A percentile compares a stretch with the other conserved stretches of the same genome.
phyloP scores from a whole-genome alignment of 2,329 filamentous ascomycete genomes.

The Pleochaeta shiraiana region DNA sequence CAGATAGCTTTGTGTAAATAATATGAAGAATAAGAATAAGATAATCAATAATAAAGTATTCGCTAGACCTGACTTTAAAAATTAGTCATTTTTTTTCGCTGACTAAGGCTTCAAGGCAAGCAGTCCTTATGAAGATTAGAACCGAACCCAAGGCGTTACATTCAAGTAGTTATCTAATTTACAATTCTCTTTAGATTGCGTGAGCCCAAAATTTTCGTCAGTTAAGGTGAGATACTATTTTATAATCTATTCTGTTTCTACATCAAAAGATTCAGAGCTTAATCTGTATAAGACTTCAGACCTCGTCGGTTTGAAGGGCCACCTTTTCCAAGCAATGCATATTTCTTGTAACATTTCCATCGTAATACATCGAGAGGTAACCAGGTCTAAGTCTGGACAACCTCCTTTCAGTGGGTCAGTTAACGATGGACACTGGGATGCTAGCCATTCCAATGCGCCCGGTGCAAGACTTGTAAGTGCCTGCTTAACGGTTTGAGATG shows the following conservation, averaged over 20 bases:
- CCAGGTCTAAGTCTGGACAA: conserved; percentile 18
- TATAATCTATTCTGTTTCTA: neutral
- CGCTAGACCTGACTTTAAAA: neutral
- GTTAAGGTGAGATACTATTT: neutral
- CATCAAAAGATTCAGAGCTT: conserved; percentile 4
- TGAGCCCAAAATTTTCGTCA: neutral
- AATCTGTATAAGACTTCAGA: conserved; percentile 28
- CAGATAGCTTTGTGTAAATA: too few species aligned
- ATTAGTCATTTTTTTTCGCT: neutral
- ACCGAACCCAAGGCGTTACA: neutral
- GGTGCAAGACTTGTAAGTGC: conserved; percentile 32
- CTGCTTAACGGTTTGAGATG: conserved; percentile 20
- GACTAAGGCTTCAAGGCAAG: neutral
- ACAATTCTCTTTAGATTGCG: neutral
- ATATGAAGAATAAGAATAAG: too few species aligned
- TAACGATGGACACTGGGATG: conserved; percentile 27
- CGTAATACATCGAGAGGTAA: conserved; percentile 29
- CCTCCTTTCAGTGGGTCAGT: conserved; percentile 28
- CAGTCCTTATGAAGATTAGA: neutral
- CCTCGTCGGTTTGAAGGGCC: conserved; percentile 43
- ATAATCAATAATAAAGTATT: too few species aligned
- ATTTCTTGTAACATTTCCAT: conserved; percentile 34
- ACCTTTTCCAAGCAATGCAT: conserved; percentile 36
- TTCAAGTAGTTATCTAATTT: neutral
- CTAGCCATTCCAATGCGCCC: conserved; percentile 33